Evolutionary conservation across 2,329 filamentous ascomycete genomes (phyloP).

Genomic region (Aspergillus pseudotamarii): DNA sequence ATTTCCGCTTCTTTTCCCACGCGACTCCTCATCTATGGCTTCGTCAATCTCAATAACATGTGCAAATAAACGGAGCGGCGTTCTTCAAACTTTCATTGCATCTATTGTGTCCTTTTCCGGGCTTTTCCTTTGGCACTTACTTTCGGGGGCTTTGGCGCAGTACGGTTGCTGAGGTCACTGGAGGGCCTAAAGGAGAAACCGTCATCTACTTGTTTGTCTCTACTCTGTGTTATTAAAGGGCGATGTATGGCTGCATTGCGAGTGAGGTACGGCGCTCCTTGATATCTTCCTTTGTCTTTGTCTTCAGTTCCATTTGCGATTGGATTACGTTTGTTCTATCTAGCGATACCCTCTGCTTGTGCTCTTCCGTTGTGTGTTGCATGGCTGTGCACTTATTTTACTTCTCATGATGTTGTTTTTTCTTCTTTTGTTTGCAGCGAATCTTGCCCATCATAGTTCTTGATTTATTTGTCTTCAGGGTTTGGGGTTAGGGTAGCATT

Average conservation of each 20-base stretch:
- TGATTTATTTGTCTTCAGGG: conserved; percentile 8
- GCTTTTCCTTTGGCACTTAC: conserved; percentile 5
- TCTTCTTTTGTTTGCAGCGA: conserved; percentile 14
- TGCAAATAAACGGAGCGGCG: conserved; percentile 25
- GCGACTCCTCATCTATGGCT: conserved; percentile 2
- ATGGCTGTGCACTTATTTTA: conserved; percentile 17
- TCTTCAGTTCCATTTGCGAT: conserved; percentile 14
- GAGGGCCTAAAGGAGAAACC: conserved; percentile 15
- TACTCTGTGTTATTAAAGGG: conserved; percentile 12
- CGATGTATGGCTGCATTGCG: conserved; percentile 11
- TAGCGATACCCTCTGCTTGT: conserved; percentile 30
- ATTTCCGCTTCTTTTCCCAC: not conserved
- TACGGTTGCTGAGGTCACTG: conserved; percentile 10
- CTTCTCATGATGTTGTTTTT: conserved; percentile 13
- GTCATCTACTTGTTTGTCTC: conserved; percentile 11
- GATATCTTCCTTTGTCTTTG: conserved; percentile 15
- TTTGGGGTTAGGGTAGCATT: conserved; percentile 16
- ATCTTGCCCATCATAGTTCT: conserved; percentile 15
- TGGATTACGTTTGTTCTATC: conserved; percentile 25
- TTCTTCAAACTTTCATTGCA: conserved; percentile 18
- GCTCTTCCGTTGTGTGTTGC: conserved; percentile 19
- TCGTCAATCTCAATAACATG: conserved; percentile 15
- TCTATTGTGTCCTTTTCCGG: conserved; percentile 10
- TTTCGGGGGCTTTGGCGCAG: conserved; percentile 16
- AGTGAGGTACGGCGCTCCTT: conserved; percentile 15